Evolutionary conservation across 306 rosid genomes (phyloP).

Genomic region (Vigna hirtella): DNA sequence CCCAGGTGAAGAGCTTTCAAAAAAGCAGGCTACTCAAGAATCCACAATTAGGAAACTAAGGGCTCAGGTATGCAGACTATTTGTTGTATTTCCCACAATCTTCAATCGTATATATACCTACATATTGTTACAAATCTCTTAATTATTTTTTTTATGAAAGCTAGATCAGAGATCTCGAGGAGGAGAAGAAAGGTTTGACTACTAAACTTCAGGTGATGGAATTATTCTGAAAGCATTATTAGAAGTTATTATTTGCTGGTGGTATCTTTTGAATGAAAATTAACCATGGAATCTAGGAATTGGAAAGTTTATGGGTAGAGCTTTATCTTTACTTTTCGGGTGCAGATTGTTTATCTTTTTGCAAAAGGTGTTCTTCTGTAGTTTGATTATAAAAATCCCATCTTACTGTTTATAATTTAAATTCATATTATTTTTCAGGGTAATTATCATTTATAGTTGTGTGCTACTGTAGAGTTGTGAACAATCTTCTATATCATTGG

Average conservation of each 20-base stretch:
- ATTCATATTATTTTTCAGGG: constrained; percentile 23
- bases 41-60: constrained; percentile 85
- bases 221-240: constrained; percentile 30
- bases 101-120: constrained; percentile 32
- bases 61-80: constrained; percentile 77
- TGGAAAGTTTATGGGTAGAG: constrained; percentile 30
- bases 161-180: constrained; percentile 99
- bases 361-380: constrained; percentile 9
- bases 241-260: constrained; percentile 20
- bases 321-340: constrained; percentile 26
- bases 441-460: constrained; percentile 24
- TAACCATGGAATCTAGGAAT: constrained; percentile 22
- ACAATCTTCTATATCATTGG: constrained; percentile 10
- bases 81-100: constrained; percentile 38
- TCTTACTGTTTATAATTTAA: constrained; percentile 28
- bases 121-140: constrained; percentile 34
- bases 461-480: constrained; percentile 1
- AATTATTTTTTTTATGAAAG: constrained; percentile 62
- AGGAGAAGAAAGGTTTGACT: constrained; percentile 95
- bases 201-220: constrained; percentile 92
- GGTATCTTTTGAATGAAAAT: background rate
- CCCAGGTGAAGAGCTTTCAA: constrained; percentile 98
- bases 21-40: constrained; percentile 98
- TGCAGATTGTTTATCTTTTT: constrained; percentile 1
- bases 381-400: constrained; percentile 10